Conservation (phyloP, 2,329 filamentous ascomycete genomes). For the Leptographium flavum region DNA sequence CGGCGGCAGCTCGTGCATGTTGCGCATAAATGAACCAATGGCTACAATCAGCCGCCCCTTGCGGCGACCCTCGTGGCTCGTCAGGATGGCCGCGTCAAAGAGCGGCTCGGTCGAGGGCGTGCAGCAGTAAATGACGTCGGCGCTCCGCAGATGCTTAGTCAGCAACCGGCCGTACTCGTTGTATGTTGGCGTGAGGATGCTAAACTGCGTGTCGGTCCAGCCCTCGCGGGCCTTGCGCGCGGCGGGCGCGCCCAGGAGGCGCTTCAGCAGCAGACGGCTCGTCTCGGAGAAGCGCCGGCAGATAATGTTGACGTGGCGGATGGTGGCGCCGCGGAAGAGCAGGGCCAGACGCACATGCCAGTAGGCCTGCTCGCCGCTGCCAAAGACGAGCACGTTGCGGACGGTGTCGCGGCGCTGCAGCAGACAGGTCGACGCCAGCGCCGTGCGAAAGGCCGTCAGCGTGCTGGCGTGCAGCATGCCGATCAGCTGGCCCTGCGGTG, state of each 20-base stretch:
- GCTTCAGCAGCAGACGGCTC: slow-evolving; percentile 34
- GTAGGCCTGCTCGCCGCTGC: slow-evolving; percentile 79
- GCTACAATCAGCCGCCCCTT: slow-evolving; percentile 61
- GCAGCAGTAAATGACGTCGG: slow-evolving; percentile 79
- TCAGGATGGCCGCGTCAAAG: slow-evolving; percentile 62
- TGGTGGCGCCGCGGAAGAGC: slow-evolving; percentile 53
- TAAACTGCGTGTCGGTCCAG: slow-evolving; percentile 53
- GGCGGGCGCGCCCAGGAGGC: slow-evolving; percentile 33
- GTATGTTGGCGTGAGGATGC: slow-evolving; percentile 53
- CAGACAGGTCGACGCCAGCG: slow-evolving; percentile 54
- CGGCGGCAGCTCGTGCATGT: slow-evolving; percentile 74
- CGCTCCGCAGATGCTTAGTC: slow-evolving; percentile 53
- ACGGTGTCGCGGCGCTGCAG: slow-evolving; percentile 52
- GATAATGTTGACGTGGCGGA: slow-evolving; percentile 71
- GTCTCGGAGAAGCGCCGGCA: slow-evolving; percentile 55
- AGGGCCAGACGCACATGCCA: slow-evolving; percentile 86
- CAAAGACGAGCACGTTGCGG: slow-evolving; percentile 70
- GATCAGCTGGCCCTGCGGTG: slow-evolving; percentile 42
- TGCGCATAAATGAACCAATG: slow-evolving; percentile 51
- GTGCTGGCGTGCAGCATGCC: slow-evolving; percentile 61
- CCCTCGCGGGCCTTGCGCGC: slow-evolving; percentile 41
- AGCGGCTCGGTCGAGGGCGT: slow-evolving; percentile 62
- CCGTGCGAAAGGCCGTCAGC: slow-evolving; percentile 69
- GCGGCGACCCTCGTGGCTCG: slow-evolving; percentile 51
- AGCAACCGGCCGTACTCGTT: slow-evolving; percentile 52